Conservation (phyloP, 495 filamentous ascomycete species). For the Aspergillus campestris region DNA sequence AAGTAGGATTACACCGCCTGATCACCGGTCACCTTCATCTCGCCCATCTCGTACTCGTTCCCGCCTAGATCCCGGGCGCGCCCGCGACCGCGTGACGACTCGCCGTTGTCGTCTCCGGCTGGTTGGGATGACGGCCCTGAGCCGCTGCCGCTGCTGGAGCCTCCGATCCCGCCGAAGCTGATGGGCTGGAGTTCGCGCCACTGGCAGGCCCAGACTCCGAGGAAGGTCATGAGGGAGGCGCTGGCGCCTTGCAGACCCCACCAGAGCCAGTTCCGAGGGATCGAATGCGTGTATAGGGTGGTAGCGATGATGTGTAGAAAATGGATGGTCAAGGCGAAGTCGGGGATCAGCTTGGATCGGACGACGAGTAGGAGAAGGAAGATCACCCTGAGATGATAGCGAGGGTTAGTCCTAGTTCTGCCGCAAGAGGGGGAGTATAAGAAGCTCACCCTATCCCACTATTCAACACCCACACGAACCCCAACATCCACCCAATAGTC, state of each 20-base stretch:
- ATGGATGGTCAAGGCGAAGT: conserved; percentile 88
- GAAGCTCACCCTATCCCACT: conserved; percentile 61
- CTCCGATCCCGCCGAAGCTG: conserved; percentile 61
- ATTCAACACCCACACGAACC: conserved; percentile 78
- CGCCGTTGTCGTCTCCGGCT: conserved; percentile 17
- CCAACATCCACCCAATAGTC: conserved; percentile 84
- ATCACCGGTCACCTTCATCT: conserved; percentile 43
- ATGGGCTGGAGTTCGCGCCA: conserved; percentile 87
- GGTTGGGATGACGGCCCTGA: conserved; percentile 15
- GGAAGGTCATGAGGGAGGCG: conserved; percentile 56
- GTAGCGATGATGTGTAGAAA: conserved; percentile 75
- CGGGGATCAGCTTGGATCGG: conserved; percentile 82
- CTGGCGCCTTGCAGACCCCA: conserved; percentile 72
- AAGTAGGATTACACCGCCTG: conserved; percentile 23
- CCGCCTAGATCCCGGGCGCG: conserved; percentile 38
- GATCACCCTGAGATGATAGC: conserved; percentile 39
- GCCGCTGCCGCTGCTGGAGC: conserved; percentile 5
- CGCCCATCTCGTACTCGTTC: conserved; percentile 77
- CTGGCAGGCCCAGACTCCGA: conserved; percentile 85
- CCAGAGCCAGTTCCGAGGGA: conserved; percentile 77
- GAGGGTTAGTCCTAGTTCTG: conserved; percentile 3
- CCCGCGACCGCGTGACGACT: conserved; percentile 28
- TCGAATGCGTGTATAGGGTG: conserved; percentile 59
- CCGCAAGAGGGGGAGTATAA: background rate
- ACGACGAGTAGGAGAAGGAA: conserved; percentile 73